These are phyloP conservation scores for Zychaea mexicana DNA, from an alignment of 371 early-diverging fungal species.

Conservation along the genomic window DNA sequence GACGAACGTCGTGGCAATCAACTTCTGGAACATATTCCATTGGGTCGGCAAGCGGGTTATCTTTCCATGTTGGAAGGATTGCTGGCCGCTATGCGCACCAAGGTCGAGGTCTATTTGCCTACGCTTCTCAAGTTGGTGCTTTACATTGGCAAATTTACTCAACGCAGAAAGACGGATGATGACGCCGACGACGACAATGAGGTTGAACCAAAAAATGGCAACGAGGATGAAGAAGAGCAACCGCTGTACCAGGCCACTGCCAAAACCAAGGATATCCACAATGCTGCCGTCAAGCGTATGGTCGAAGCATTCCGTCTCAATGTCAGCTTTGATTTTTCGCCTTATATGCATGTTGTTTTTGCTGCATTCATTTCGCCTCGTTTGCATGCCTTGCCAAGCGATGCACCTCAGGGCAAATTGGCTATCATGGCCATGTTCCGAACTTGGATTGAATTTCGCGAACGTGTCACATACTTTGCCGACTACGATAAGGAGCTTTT, in stretches of 20 bases:
- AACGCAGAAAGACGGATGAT: conserved; percentile 28
- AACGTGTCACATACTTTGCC: conserved; percentile 68
- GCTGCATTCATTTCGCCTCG: conserved; percentile 69
- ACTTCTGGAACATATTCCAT: conserved; percentile 38
- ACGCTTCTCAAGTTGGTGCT: conserved; percentile 70
- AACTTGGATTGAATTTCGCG: conserved; percentile 71
- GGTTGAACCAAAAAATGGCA: too few relatives aligned
- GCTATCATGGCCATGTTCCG: conserved; percentile 76
- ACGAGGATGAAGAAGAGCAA: conserved; percentile 12
- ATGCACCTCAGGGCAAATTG: conserved; percentile 86
- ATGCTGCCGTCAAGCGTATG: conserved; percentile 73
- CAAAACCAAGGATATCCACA: conserved; percentile 10
- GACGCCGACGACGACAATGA: conserved; percentile 18
- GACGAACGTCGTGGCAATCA: conserved; percentile 21
- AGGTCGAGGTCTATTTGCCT: conserved; percentile 69
- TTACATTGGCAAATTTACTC: conserved; percentile 66
- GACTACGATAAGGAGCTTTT: conserved; percentile 66
- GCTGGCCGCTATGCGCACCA: conserved; percentile 78
- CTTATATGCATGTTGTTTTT: conserved; percentile 79
- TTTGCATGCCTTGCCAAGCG: conserved; percentile 68
- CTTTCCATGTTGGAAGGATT: conserved; percentile 79
- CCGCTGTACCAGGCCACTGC: background rate
- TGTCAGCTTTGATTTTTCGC: conserved; percentile 69
- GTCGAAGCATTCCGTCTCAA: conserved; percentile 75
- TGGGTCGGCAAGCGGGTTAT: conserved; percentile 81